Conservation (phyloP, 441 rosid species). For the Cnidoscolus chayamansa region DNA sequence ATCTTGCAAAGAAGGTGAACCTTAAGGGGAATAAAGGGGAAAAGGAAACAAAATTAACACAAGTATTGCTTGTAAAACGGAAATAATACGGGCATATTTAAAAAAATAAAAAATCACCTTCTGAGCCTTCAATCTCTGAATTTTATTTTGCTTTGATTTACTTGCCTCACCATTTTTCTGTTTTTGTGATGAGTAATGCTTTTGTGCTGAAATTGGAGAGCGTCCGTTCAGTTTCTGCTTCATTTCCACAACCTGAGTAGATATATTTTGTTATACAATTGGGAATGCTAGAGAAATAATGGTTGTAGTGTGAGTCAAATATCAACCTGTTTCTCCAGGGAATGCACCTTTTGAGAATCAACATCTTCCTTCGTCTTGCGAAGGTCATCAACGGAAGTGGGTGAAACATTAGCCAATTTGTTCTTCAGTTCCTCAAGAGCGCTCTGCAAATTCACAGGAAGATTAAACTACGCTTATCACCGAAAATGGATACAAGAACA, state of each 20-base stretch:
- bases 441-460: conserved; percentile 38
- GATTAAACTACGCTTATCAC: neutral
- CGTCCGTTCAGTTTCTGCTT: conserved; percentile 49
- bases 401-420: conserved; percentile 37
- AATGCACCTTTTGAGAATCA: conserved; percentile 42
- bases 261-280: neutral
- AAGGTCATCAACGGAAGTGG: conserved; percentile 37
- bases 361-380: conserved; percentile 28
- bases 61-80: neutral
- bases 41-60: neutral
- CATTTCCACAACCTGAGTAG: conserved; percentile 50
- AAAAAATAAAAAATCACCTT: conserved; percentile 47
- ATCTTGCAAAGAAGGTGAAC: conserved; percentile 88
- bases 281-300: neutral
- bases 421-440: conserved; percentile 55
- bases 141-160: conserved; percentile 40
- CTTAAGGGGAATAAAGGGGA: conserved; percentile 31
- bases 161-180: conserved; percentile 35
- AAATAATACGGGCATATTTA: conserved; percentile 5
- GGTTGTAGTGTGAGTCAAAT: neutral
- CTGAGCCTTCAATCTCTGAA: conserved; percentile 75
- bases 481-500: neutral
- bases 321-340: conserved; percentile 31
- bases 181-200: conserved; percentile 44
- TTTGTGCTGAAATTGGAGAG: conserved; percentile 48